Percentiles rank a stretch among this genome's conserved stretches.
These are phyloP conservation scores for Stephania japonica DNA, from an alignment of 164 flowering plant species.

Conservation along the genomic window DNA sequence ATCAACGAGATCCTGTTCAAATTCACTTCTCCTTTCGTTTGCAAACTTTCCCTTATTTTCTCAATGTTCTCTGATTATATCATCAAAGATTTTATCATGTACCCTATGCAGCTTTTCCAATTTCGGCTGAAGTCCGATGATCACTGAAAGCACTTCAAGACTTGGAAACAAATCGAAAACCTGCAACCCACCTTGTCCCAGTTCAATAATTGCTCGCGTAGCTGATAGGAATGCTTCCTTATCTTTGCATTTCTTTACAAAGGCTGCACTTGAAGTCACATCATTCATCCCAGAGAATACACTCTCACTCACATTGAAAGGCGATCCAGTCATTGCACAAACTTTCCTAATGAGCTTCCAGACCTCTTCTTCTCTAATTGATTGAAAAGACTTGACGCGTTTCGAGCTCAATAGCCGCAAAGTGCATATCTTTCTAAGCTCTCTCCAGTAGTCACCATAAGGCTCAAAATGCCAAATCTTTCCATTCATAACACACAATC, in stretches of 20 bases:
- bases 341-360: conserved; percentile 13
- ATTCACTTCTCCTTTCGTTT: background rate
- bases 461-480: conserved; percentile 16
- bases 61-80: conserved; percentile 21
- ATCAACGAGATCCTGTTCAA: too few relatives aligned
- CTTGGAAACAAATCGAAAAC: too few relatives aligned
- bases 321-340: conserved; percentile 5
- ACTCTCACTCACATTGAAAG: conserved; percentile 17
- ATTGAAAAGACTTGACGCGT: conserved; percentile 14
- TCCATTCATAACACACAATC: conserved; percentile 6
- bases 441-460: conserved; percentile 18
- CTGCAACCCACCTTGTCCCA: conserved; percentile 26
- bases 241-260: conserved; percentile 29
- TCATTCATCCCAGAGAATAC: too few relatives aligned
- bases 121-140: conserved; percentile 16
- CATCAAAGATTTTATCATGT: conserved; percentile 16
- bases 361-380: conserved; percentile 21
- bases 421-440: conserved; percentile 15
- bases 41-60: background rate
- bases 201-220: conserved; percentile 3
- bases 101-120: conserved; percentile 17
- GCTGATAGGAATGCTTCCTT: conserved; percentile 25
- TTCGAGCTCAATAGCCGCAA: conserved; percentile 16
- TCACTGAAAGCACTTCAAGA: conserved; percentile 9
- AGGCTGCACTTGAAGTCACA: conserved; percentile 28